These are phyloP conservation scores for Pythium brachiatum DNA, from an alignment of 352 stramenopile species.

Conservation along the genomic window DNA sequence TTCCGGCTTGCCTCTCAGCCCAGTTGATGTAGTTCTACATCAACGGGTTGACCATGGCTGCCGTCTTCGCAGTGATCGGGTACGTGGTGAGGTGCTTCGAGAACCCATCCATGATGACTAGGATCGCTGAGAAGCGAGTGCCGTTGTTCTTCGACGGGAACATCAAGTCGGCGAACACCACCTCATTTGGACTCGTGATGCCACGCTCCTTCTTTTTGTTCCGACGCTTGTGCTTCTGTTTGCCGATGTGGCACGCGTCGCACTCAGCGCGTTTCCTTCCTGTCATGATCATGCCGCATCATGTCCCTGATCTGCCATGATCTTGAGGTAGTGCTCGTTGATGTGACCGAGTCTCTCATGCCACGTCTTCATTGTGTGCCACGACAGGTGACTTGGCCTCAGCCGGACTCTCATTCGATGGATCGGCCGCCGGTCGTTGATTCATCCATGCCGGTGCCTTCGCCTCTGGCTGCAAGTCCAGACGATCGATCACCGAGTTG, in stretches of 20 bases:
- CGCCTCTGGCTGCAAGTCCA: no score
- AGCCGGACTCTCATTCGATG: no score
- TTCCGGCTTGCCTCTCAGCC: background rate
- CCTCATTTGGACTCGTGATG: background rate
- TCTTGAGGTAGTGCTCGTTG: no score
- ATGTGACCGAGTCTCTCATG: background rate
- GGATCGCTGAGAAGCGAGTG: background rate
- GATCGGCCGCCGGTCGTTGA: no score
- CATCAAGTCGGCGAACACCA: background rate
- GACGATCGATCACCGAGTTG: background rate
- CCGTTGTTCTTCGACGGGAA: background rate
- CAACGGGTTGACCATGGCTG: background rate
- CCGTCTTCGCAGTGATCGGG: background rate
- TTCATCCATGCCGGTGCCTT: no score
- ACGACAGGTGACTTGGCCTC: background rate
- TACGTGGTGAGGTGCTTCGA: background rate
- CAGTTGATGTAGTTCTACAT: conserved; percentile 1
- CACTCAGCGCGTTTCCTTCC: background rate
- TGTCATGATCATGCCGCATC: background rate
- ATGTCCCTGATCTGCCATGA: background rate
- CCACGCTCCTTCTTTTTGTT: background rate
- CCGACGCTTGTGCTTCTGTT: background rate
- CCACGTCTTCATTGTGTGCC: background rate
- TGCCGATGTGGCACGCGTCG: background rate
- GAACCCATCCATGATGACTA: background rate